A percentile compares a stretch with the other conserved stretches of the same genome.
phyloP scores from a whole-genome alignment of 495 filamentous ascomycete genomes.

The Penicillium fimorum region DNA sequence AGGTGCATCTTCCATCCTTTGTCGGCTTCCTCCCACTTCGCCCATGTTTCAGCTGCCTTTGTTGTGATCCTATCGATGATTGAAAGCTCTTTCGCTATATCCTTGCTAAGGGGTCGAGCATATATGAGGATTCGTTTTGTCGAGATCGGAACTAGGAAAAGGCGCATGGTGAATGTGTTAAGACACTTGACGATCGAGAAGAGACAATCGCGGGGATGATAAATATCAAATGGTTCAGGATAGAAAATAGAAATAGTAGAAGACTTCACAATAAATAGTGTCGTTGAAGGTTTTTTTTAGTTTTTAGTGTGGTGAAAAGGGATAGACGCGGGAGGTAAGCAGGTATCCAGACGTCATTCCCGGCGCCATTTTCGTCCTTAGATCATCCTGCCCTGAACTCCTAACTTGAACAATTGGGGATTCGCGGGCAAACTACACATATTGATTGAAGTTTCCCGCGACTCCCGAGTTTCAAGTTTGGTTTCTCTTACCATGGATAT shows the following conservation, averaged over 20 bases:
- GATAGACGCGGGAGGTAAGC: constrained; percentile 12
- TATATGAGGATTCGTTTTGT: constrained; percentile 90
- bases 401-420: constrained; percentile 5
- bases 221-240: background rate
- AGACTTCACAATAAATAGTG: background rate
- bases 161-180: constrained; percentile 62
- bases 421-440: constrained; percentile 1
- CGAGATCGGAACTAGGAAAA: constrained; percentile 94
- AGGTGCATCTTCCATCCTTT: constrained; percentile 83
- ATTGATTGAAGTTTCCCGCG: constrained; percentile 17
- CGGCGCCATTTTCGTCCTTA: constrained; percentile 8
- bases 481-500: constrained; percentile 16
- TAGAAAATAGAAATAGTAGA: constrained; percentile 4
- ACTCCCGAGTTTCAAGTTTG: constrained; percentile 12
- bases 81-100: constrained; percentile 48
- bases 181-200: background rate
- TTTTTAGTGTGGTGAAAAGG: constrained; percentile 1
- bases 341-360: constrained; percentile 36
- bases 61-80: constrained; percentile 61
- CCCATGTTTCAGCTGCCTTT: constrained; percentile 74
- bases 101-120: constrained; percentile 67
- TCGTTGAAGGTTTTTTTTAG: background rate
- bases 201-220: background rate
- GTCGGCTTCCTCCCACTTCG: constrained; percentile 79
- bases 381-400: constrained; percentile 1